phyloP scores from a whole-genome alignment of 352 stramenopile species.

The Achlya hypogyna region DNA sequence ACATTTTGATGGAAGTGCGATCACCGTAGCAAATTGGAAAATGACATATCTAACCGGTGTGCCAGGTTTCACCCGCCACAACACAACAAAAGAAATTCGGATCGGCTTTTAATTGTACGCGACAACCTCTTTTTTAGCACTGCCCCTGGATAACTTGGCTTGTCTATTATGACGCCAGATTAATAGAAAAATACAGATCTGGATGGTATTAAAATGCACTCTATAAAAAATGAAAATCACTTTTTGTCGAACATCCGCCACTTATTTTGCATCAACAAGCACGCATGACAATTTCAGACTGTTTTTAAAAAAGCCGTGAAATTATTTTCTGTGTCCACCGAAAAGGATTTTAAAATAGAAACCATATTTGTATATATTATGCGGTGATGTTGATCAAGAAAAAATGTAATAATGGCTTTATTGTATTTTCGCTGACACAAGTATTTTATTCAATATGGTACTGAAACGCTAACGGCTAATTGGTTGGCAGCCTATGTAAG shows the following conservation, averaged over 20 bases:
- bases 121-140: neutral
- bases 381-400: too few species aligned
- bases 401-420: too few species aligned
- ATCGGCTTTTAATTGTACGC: neutral
- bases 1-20: slow-evolving; percentile 1
- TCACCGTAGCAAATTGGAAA: neutral
- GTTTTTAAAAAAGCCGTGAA: neutral
- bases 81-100: neutral
- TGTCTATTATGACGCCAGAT: neutral
- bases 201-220: neutral
- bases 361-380: neutral
- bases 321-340: neutral
- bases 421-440: too few species aligned
- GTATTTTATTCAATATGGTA: too few species aligned
- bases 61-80: slow-evolving; percentile 1
- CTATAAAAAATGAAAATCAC: neutral
- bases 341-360: neutral
- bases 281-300: neutral
- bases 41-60: neutral
- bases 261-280: slow-evolving; percentile 5
- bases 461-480: too few species aligned
- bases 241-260: slow-evolving; percentile 8
- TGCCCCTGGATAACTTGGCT: neutral
- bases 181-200: neutral
- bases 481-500: too few species aligned